These are phyloP conservation scores for Ogataea methylovora DNA, from an alignment of 805 yeast genomes.

Conservation along the genomic window DNA sequence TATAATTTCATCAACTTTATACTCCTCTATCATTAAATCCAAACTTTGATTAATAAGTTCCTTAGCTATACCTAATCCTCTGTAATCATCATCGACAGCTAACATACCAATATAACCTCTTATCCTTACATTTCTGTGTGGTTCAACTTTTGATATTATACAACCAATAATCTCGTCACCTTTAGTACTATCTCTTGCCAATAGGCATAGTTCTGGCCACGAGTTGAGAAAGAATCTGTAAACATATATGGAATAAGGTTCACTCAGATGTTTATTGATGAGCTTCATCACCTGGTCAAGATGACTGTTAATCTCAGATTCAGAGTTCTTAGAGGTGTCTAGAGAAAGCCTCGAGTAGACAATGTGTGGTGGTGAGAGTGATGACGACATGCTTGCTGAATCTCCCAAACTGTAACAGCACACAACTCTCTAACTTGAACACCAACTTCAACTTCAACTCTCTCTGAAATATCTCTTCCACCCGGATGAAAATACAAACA, in stretches of 20 bases:
- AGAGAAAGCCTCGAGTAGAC: conserved; percentile 14
- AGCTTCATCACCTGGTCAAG: conserved; percentile 45
- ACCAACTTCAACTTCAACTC: no score
- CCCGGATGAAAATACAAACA: no score
- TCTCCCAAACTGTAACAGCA: no score
- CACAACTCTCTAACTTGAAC: no score
- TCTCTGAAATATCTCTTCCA: no score
- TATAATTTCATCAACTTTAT: conserved; percentile 81
- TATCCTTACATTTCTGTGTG: conserved; percentile 61
- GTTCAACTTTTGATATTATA: conserved; percentile 73
- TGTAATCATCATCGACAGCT: conserved; percentile 62
- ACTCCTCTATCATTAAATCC: conserved; percentile 50
- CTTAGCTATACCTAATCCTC: conserved; percentile 83
- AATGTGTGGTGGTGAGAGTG: no score
- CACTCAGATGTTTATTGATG: conserved; percentile 71
- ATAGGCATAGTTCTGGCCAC: conserved; percentile 81
- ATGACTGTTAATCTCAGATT: conserved; percentile 26
- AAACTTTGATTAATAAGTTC: conserved; percentile 56
- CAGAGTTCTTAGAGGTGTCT: conserved; percentile 7
- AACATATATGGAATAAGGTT: conserved; percentile 91
- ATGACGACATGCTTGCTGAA: no score
- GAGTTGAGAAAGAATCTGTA: conserved; percentile 82
- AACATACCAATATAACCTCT: conserved; percentile 97
- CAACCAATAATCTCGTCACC: conserved; percentile 56
- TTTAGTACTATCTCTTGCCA: conserved; percentile 39